phyloP scores from a whole-genome alignment of 495 filamentous ascomycete genomes.

The Opeltia flavorubescens region DNA sequence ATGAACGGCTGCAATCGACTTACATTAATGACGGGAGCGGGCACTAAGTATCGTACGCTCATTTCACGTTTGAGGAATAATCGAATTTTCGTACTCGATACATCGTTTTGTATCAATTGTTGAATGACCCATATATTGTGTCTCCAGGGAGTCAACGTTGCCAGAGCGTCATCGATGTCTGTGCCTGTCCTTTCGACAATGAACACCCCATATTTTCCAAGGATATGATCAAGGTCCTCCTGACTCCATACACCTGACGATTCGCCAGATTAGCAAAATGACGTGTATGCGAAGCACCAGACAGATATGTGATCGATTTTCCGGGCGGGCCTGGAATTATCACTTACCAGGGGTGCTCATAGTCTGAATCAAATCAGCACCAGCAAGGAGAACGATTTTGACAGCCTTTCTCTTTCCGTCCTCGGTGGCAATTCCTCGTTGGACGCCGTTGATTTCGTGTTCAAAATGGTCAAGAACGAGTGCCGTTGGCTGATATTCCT shows the following conservation, averaged over 20 bases:
- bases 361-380: slow-evolving; percentile 77
- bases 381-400: slow-evolving; percentile 61
- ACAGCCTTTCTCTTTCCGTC: slow-evolving; percentile 46
- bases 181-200: slow-evolving; percentile 85
- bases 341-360: slow-evolving; percentile 46
- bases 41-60: slow-evolving; percentile 56
- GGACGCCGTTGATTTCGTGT: slow-evolving; percentile 68
- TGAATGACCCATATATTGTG: slow-evolving; percentile 78
- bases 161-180: slow-evolving; percentile 70
- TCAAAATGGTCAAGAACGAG: slow-evolving; percentile 80
- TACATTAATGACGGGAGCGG: slow-evolving; percentile 41
- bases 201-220: slow-evolving; percentile 73
- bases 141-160: slow-evolving; percentile 54
- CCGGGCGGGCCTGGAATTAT: too few species aligned
- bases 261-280: neutral
- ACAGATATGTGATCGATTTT: too few species aligned
- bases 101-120: slow-evolving; percentile 80
- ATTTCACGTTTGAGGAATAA: slow-evolving; percentile 70
- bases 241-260: slow-evolving; percentile 51
- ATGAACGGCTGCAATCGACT: neutral
- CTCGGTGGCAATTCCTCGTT: slow-evolving; percentile 54
- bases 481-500: slow-evolving; percentile 76
- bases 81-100: slow-evolving; percentile 79
- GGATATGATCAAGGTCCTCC: slow-evolving; percentile 71
- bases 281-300: slow-evolving; percentile 9